Evolutionary conservation across 2,329 filamentous ascomycete genomes (phyloP), one percentile per base, ranked within the genome.

Genomic region (Epichloe sp.): DNA sequence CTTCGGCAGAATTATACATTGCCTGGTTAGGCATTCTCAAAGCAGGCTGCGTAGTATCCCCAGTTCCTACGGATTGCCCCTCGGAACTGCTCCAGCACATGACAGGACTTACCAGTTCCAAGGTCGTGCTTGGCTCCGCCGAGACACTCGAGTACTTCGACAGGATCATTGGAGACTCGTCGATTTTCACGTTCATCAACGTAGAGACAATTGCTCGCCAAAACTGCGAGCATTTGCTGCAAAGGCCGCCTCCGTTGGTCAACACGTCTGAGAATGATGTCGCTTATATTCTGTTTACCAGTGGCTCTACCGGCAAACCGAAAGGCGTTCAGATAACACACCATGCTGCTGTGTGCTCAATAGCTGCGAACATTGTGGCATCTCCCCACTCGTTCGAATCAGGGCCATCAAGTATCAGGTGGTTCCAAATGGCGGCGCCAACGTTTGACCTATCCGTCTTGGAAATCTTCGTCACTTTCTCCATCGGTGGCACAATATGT

Each of bases 401-500:
- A 11, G 15, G 31, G 6, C 54, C 55, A 3, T 43, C 41, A 8
- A 43, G 21, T 1, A 60, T 66, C 34, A 59, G 66, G 12, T 69
- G 66, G 65, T 67, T 68, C 53, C 65, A 68, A 45, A 64, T 64
- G 37, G 65, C 64, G 2, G 60, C 65, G 6, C 65, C 65, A 0
- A 68, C 65, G 1, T 91, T 90, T 60, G 85, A 90, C 61, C 79
- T 89, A 11, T 89, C 85, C 1, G 82, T 90, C 0, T 89, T 90
- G 60, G 87, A 91, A 59, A 88, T 90, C 19, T 88, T 91, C 63
- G 89, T 87, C 58, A 73, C 86, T 0, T 88, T 86, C 81, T 77
- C 77, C 49, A 75, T 74, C 37, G 66, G 66, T 5, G 61, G 57
- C 15, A 67, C 66, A 7, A 61, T 69, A 6, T 68, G 65, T 54